Conservation (phyloP, 257 asterid genomes). For the Misopates orontium region DNA sequence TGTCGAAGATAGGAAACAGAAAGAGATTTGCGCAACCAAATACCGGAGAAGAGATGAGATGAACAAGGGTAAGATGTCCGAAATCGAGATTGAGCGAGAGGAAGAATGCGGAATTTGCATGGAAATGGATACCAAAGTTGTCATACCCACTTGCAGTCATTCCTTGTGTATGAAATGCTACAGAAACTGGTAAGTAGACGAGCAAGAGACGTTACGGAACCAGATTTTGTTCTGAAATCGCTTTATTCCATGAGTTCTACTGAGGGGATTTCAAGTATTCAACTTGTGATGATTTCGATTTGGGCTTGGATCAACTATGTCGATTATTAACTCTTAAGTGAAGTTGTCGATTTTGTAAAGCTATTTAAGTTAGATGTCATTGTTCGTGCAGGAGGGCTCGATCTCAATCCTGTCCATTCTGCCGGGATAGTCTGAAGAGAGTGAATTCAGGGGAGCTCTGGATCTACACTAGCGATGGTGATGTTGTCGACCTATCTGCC, state of each 20-base stretch:
- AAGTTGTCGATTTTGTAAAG: background rate
- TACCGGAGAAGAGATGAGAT: constrained; percentile 54
- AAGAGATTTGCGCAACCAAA: constrained; percentile 58
- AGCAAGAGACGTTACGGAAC: no score
- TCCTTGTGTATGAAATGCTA: constrained; percentile 82
- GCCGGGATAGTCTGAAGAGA: constrained; percentile 73
- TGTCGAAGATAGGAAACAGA: constrained; percentile 81
- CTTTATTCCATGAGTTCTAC: background rate
- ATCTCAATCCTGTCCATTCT: constrained; percentile 88
- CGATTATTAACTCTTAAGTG: background rate
- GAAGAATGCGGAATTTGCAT: constrained; percentile 96
- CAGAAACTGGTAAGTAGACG: constrained; percentile 59
- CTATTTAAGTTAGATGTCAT: background rate
- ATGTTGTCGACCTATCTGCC: constrained; percentile 53
- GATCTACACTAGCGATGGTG: constrained; percentile 69
- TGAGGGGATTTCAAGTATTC: background rate
- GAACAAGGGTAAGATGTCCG: constrained; percentile 75
- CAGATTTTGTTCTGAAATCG: background rate
- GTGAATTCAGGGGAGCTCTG: constrained; percentile 77
- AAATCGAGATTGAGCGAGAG: constrained; percentile 82
- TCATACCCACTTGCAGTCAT: constrained; percentile 79
- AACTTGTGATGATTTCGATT: no score
- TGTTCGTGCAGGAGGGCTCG: constrained; percentile 56
- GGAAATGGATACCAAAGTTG: constrained; percentile 84
- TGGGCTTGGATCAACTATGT: no score